A percentile compares a stretch with the other conserved stretches of the same genome.
phyloP scores from a whole-genome alignment of 1,284 basidiomycete species.

The Chondrostereum purpureum region DNA sequence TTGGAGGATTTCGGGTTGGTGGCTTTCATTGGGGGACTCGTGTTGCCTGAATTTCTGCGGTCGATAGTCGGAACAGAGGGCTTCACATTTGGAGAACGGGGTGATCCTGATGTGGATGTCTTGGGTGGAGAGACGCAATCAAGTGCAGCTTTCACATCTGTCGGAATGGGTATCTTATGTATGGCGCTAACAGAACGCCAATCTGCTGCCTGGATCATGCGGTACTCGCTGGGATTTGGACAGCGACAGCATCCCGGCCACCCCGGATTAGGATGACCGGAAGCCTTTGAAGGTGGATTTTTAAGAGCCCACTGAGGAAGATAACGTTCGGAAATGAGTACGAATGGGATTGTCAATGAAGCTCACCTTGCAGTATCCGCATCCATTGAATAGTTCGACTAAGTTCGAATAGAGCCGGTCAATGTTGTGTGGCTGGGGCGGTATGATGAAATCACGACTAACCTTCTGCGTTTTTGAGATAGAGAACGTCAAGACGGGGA shows the following conservation, averaged over 20 bases:
- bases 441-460: conserved; percentile 21
- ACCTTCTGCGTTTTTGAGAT: conserved; percentile 81
- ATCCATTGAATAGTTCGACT: conserved; percentile 79
- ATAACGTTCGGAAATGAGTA: conserved; percentile 19
- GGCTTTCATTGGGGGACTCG: conserved; percentile 30
- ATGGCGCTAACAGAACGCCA: conserved; percentile 72
- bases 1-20: conserved; percentile 30
- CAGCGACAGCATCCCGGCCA: conserved; percentile 82
- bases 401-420: conserved; percentile 11
- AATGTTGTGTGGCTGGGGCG: conserved; percentile 10
- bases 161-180: conserved; percentile 61
- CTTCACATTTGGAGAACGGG: conserved; percentile 22
- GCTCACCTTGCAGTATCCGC: conserved; percentile 77
- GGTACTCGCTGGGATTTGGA: conserved; percentile 50
- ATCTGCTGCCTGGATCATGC: conserved; percentile 62
- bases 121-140: conserved; percentile 38
- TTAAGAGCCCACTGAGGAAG: conserved; percentile 57
- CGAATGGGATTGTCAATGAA: conserved; percentile 12
- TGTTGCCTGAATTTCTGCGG: conserved; percentile 42
- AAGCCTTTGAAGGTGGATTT: conserved; percentile 43
- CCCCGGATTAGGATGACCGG: conserved; percentile 60
- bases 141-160: conserved; percentile 59
- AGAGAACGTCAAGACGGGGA: conserved; percentile 67
- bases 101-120: conserved; percentile 19
- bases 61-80: conserved; percentile 32